A percentile compares a stretch with the other conserved stretches of the same genome.
phyloP scores from a whole-genome alignment of 345 rosid genomes.

The Aquilaria yunnanensis region DNA sequence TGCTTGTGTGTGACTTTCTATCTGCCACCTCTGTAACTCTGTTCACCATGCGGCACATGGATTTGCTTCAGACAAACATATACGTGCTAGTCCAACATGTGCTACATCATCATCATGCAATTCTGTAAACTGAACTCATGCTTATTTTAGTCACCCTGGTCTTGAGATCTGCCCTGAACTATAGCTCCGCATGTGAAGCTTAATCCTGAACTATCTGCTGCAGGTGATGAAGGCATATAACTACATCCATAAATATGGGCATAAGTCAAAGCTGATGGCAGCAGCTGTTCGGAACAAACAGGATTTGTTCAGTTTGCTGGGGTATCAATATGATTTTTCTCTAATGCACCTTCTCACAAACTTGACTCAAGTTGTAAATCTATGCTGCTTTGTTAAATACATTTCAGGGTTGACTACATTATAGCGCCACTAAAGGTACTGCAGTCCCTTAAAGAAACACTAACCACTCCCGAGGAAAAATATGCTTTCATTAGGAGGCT shows the following conservation, averaged over 20 bases:
- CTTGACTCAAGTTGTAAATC: slow-evolving; percentile 2
- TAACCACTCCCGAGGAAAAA: slow-evolving; percentile 63
- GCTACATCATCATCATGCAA: too few species aligned
- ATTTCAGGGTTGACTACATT: slow-evolving; percentile 84
- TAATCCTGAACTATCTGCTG: not conserved
- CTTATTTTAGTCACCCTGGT: too few species aligned
- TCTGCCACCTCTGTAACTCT: not conserved
- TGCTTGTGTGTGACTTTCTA: not conserved
- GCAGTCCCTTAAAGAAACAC: slow-evolving; percentile 80
- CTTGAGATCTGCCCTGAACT: too few species aligned
- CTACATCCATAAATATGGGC: slow-evolving; percentile 89
- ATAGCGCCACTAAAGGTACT: slow-evolving; percentile 87
- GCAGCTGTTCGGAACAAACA: slow-evolving; percentile 98
- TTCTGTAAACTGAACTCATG: too few species aligned
- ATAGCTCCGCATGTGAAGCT: too few species aligned
- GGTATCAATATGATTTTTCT: slow-evolving; percentile 32
- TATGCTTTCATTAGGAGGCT: slow-evolving; percentile 67
- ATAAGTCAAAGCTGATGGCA: slow-evolving; percentile 93
- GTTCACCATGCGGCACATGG: too few species aligned
- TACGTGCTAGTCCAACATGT: too few species aligned
- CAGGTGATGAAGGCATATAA: slow-evolving; percentile 71
- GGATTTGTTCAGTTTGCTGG: slow-evolving; percentile 87
- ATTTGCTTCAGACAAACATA: too few species aligned
- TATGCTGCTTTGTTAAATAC: slow-evolving; percentile 6
- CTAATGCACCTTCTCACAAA: not conserved